Conservation (phyloP, 2,329 filamentous ascomycete genomes). For the Blumeriella jaapii region DNA sequence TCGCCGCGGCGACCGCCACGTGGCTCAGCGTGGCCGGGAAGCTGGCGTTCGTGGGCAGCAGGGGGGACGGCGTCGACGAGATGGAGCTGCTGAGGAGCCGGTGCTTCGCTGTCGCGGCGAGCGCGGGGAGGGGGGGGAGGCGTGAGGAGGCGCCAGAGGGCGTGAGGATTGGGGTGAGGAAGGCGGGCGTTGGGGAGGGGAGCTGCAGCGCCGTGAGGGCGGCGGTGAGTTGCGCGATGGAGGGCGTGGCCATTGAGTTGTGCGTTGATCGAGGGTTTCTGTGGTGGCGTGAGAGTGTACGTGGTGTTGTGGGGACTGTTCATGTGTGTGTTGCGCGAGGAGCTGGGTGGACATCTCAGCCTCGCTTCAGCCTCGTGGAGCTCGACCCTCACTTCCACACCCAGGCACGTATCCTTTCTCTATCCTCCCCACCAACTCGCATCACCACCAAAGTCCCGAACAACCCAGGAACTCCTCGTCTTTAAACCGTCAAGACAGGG, state of each 20-base stretch:
- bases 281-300: no score
- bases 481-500: not conserved
- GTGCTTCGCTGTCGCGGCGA: constrained; percentile 60
- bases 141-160: constrained; percentile 2
- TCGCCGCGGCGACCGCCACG: constrained; percentile 40
- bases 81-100: constrained; percentile 73
- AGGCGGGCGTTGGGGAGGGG: constrained; percentile 13
- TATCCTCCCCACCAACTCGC: not conserved
- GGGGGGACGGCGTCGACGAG: constrained; percentile 30
- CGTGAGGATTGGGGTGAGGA: constrained; percentile 19
- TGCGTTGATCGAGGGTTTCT: no score
- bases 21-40: constrained; percentile 49
- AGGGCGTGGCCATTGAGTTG: constrained; percentile 9
- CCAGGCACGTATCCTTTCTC: not conserved
- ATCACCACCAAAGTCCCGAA: no score
- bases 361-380: constrained; percentile 16
- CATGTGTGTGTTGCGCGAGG: no score
- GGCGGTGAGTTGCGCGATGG: constrained; percentile 13
- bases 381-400: constrained; percentile 7
- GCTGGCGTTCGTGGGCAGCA: constrained; percentile 35
- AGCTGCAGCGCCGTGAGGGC: constrained; percentile 14
- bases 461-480: no score
- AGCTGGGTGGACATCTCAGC: constrained; percentile 10
- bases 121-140: constrained; percentile 37
- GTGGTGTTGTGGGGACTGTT: no score